phyloP scores from a whole-genome alignment of 2,329 filamentous ascomycete genomes.

The Fulvia fulva region DNA sequence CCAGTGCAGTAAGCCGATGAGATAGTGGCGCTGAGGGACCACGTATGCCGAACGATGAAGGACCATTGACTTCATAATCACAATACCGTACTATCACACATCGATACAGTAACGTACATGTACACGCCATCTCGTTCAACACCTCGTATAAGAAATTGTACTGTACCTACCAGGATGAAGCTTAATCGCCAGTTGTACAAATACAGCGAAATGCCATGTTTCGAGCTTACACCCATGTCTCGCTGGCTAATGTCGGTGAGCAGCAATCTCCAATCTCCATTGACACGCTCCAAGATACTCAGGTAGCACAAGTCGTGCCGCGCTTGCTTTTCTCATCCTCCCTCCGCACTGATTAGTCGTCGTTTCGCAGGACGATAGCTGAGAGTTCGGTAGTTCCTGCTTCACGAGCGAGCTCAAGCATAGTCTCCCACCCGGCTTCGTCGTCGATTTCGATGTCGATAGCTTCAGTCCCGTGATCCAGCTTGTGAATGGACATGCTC shows the following conservation, averaged over 20 bases:
- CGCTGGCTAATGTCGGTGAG: background rate
- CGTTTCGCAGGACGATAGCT: background rate
- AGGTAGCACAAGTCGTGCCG: no score
- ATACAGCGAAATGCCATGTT: background rate
- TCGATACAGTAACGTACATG: background rate
- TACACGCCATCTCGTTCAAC: background rate
- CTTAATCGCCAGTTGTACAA: no score
- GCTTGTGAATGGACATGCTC: background rate
- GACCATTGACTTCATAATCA: no score
- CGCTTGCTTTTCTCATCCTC: no score
- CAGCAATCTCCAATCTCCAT: background rate
- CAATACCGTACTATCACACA: background rate
- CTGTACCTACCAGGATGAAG: background rate
- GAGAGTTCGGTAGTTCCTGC: background rate
- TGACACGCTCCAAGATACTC: background rate
- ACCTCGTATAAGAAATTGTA: background rate
- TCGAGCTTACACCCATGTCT: background rate
- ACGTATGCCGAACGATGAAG: background rate
- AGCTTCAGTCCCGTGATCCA: background rate
- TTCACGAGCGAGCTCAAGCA: background rate
- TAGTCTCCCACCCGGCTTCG: conserved; percentile 5
- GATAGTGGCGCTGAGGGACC: background rate
- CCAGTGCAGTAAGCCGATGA: background rate
- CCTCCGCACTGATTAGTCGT: background rate
- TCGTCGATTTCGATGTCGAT: conserved; percentile 7